Base-by-base conservation (phyloP, 768 basidiomycete species). In the Amanita pallidorosea region DNA sequence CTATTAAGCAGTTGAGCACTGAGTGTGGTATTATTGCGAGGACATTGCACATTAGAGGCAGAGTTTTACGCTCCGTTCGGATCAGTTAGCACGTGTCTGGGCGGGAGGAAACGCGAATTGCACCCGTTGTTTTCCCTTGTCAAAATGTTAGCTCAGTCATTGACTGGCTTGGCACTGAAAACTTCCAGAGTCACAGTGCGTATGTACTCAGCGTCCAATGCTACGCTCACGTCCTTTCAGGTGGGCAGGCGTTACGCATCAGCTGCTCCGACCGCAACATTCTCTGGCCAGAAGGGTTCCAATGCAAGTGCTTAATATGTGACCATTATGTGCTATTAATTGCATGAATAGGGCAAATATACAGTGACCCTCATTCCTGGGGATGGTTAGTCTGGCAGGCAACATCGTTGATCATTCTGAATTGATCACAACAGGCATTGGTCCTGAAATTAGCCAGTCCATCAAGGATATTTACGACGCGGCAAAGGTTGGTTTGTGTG, bases 371-470 rank as follows among this genome's bases (percentile, higher is more conserved):
- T 97, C 54, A 92, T 98, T 67, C 92, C 95, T 29, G 95, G 95
- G 64, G 95, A 97, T 65, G 94, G 94, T 94, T 53, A 57, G 78
- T 62, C 12, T 54, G 25, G 11, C 18, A 20, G 12, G 27, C 12
- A 34, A 22, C 27, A 44, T 7, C 34, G 35, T 18, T 8, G 25
- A 54, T 33, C 33, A 43, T 54, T 27, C 25, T 45, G 20, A 49
- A 42, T 49, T 52, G 33, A 54, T 57, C 17, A 54, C 57, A 37
- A 5, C 59, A 94, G 94, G 95, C 65, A 99, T 99, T 73, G 96
- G 96, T 41, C 94, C 96, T 34, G 96, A 99, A 74, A 98, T 99
- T 60, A 88, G 91, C 70, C 78, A 96, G 75, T 85, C 93, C 56
- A 83, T 99, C 62, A 96, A 95, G 71, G 73, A 81, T 56, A 98